These are phyloP conservation scores for Lecanicillium sp. DNA, from an alignment of 2,329 filamentous ascomycete species.

Conservation along the genomic window DNA sequence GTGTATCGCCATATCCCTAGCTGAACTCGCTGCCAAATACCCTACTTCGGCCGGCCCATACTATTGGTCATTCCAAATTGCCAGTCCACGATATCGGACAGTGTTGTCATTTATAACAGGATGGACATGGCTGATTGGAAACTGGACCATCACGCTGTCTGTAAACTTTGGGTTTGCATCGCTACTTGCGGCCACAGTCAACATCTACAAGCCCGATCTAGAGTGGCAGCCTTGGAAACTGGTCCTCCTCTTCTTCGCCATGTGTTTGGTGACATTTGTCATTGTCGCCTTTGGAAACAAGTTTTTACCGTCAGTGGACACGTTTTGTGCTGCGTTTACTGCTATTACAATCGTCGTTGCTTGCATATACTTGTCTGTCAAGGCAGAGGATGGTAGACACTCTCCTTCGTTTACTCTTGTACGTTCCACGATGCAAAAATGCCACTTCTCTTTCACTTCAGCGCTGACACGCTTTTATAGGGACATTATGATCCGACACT, in stretches of 20 bases:
- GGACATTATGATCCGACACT: constrained; percentile 47
- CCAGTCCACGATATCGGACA: constrained; percentile 20
- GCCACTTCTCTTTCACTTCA: no score
- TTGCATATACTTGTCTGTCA: constrained; percentile 46
- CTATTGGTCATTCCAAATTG: constrained; percentile 10
- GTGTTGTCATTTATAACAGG: constrained; percentile 55
- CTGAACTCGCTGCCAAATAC: constrained; percentile 10
- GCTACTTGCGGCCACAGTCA: constrained; percentile 13
- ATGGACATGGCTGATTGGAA: constrained; percentile 65
- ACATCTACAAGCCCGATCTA: constrained; percentile 6
- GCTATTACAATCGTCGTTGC: constrained; percentile 48
- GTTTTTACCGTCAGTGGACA: constrained; percentile 51
- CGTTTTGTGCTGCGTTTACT: constrained; percentile 47
- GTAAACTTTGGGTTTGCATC: constrained; percentile 67
- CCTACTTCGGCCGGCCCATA: constrained; percentile 10
- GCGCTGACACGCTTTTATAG: no score
- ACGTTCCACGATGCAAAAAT: no score
- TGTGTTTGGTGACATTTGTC: constrained; percentile 46
- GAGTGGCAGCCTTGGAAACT: constrained; percentile 41
- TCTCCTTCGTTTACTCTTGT: no score
- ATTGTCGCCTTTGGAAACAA: constrained; percentile 51
- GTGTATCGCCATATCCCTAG: constrained; percentile 6
- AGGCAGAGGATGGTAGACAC: constrained; percentile 46
- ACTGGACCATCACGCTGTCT: constrained; percentile 57
- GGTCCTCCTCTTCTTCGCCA: constrained; percentile 53